Percentiles rank a stretch among this genome's conserved stretches.
phyloP scores from a whole-genome alignment of 176 grass and related monocot genomes.

The Avena eriantha region DNA sequence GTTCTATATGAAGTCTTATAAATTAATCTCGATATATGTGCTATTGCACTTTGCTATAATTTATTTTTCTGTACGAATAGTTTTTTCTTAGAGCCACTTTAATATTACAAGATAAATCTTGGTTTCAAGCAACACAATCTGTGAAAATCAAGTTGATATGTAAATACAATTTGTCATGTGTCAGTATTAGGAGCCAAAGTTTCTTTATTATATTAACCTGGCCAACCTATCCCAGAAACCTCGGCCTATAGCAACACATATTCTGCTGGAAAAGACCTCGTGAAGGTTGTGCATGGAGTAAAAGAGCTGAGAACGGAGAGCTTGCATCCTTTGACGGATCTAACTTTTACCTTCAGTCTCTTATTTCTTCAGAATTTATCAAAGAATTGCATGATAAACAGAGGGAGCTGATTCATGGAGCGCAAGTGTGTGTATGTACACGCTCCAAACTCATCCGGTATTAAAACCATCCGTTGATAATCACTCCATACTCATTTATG shows the following conservation, averaged over 20 bases:
- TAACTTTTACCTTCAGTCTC: conserved; percentile 79
- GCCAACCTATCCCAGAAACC: conserved; percentile 87
- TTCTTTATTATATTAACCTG: conserved; percentile 59
- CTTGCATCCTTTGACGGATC: conserved; percentile 85
- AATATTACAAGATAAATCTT: background rate
- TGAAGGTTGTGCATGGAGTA: conserved; percentile 87
- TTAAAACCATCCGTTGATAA: conserved; percentile 93
- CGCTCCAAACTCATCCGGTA: conserved; percentile 83
- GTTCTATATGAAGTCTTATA: background rate
- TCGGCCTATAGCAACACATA: conserved; percentile 86
- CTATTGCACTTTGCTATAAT: background rate
- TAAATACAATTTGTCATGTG: background rate
- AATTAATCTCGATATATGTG: background rate
- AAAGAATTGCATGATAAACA: conserved; percentile 24
- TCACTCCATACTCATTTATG: conserved; percentile 84
- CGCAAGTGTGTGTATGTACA: conserved; percentile 45
- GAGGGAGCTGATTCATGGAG: background rate
- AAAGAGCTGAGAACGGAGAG: conserved; percentile 68
- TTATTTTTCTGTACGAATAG: background rate
- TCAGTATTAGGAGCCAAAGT: background rate
- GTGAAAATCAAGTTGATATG: conserved; percentile 34
- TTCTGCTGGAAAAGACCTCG: conserved; percentile 78
- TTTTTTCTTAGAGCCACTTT: background rate
- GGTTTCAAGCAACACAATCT: conserved; percentile 61
- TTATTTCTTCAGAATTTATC: conserved; percentile 84